Base-by-base conservation (phyloP, 83 land plant genomes). In the Larix sibirica region DNA sequence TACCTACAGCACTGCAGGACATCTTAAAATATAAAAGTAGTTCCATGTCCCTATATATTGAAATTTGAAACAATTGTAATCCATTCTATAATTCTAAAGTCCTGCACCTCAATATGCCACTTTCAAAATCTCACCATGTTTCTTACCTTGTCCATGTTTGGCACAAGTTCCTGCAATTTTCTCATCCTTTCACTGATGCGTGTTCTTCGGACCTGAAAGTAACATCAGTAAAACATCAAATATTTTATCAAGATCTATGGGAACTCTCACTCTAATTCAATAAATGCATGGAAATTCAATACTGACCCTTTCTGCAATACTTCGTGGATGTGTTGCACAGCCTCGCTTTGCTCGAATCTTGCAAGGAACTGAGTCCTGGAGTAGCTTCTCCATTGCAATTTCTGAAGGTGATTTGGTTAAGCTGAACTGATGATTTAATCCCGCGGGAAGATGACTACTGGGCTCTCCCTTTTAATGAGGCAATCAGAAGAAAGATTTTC, bases 81-180 rank as follows among this genome's bases (percentile, higher is more conserved):
- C 31, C 21, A 64, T 40, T 40, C 23, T 24, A 36, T 21, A 80
- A 65, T 33, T 61, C 40, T 36, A 20, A 66, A 14, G 23, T 81
- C 82, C 56, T 42, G 54, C 28, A 42, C 28, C 21, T 44, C 26
- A 74, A 47, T 24, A 74, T 24, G 47, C 26, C 16, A 18, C 75
- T n/a, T 10, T 38, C n/a, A 70, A 44, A 47, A 44, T 42, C 13
- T 74, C 23, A n/a, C 26, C 44, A 54, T 44, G 23, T 21, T 42
- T 6, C 42, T 79, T 77, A 94, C 96, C 95, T 93, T 96, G 82
- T 96, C 98, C 94, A 94, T 89, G 91, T 96, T 90, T 1, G 98
- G 98, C 38, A 96, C 95, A 24, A 96, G 88, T 60, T 94, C 97
- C 81, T 96, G 95, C 66, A 96, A 80, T 78, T 91, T 96, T 82